phyloP scores from a whole-genome alignment of 352 stramenopile species.

The Plasmopara viticola region DNA sequence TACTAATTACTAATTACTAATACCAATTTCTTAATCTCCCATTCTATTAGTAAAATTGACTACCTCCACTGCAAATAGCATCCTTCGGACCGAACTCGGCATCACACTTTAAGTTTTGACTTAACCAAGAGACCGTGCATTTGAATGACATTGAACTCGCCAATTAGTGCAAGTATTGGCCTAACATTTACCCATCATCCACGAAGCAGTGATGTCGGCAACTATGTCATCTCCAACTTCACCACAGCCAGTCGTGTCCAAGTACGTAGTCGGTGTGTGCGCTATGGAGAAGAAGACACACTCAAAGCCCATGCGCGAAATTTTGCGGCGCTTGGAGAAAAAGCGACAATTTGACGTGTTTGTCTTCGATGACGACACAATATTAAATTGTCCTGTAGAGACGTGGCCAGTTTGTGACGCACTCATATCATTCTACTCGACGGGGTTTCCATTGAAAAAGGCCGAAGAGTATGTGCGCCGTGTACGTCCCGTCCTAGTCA shows the following conservation, averaged over 20 bases:
- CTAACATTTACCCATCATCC: too few species aligned
- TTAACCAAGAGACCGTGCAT: too few species aligned
- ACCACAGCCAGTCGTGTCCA: constrained; percentile 26
- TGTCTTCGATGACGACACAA: constrained; percentile 97
- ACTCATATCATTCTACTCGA: constrained; percentile 98
- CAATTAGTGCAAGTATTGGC: too few species aligned
- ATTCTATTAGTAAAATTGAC: too few species aligned
- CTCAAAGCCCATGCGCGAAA: constrained; percentile 97
- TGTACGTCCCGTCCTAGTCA: constrained; percentile 94
- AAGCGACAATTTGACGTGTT: constrained; percentile 94
- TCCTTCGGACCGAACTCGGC: too few species aligned
- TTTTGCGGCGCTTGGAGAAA: constrained; percentile 88
- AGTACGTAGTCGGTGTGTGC: constrained; percentile 93
- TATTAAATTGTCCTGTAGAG: constrained; percentile 93
- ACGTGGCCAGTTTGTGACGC: constrained; percentile 94
- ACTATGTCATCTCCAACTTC: constrained; percentile 11
- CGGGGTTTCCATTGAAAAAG: constrained; percentile 96
- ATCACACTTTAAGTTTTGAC: too few species aligned
- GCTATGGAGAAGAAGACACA: constrained; percentile 99
- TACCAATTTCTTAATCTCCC: too few species aligned
- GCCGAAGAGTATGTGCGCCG: constrained; percentile 95
- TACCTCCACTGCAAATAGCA: too few species aligned
- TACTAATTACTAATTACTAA: too few species aligned
- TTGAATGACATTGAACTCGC: too few species aligned
- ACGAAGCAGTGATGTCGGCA: background rate